phyloP scores from a whole-genome alignment of 345 rosid species.

The Murraya koenigii region DNA sequence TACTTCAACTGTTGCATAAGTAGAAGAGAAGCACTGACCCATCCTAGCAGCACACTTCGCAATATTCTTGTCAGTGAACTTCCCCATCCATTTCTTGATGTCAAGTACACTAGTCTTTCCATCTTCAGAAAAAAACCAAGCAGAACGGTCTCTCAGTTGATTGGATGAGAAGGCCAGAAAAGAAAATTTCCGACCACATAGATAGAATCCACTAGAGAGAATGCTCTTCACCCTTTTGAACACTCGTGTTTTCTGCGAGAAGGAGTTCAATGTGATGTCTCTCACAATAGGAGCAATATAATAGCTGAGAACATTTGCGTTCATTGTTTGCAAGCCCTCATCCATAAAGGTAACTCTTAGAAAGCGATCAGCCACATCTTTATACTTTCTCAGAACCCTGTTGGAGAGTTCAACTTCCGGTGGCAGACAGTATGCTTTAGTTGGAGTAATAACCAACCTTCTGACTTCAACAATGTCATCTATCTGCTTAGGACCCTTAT shows the following conservation, averaged over 20 bases:
- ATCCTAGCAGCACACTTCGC: constrained; percentile 95
- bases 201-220: constrained; percentile 63
- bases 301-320: constrained; percentile 55
- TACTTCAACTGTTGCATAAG: constrained; percentile 80
- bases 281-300: constrained; percentile 66
- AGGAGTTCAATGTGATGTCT: constrained; percentile 44
- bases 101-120: constrained; percentile 36
- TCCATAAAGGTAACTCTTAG: constrained; percentile 90
- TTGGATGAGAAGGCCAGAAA: constrained; percentile 92
- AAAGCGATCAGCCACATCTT: constrained; percentile 62
- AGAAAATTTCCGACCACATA: constrained; percentile 77
- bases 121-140: constrained; percentile 93
- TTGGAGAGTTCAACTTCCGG: constrained; percentile 95
- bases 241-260: constrained; percentile 63
- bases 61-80: constrained; percentile 52
- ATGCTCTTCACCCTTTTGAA: constrained; percentile 67
- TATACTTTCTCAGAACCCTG: constrained; percentile 74
- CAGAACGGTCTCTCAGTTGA: constrained; percentile 86
- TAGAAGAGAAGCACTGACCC: constrained; percentile 97
- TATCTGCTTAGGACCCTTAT: constrained; percentile 36
- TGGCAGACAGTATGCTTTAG: constrained; percentile 79
- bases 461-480: constrained; percentile 64
- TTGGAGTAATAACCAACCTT: constrained; percentile 79
- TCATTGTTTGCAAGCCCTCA: constrained; percentile 76
- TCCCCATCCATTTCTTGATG: constrained; percentile 81